These are phyloP conservation scores for Zasmidium cellare DNA, from an alignment of 2,329 filamentous ascomycete species.

Conservation along the genomic window DNA sequence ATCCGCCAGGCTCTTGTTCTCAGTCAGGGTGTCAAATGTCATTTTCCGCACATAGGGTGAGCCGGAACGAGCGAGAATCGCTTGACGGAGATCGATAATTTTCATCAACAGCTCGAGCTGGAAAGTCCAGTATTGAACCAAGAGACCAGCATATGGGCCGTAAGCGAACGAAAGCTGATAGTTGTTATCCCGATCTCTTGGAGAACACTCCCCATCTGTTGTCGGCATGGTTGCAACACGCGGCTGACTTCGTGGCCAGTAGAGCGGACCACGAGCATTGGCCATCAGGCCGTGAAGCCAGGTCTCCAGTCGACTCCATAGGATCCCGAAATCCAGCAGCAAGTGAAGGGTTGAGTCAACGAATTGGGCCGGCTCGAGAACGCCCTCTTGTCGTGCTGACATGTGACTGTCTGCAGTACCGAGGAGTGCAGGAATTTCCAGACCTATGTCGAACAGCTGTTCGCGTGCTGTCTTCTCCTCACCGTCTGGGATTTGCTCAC, in stretches of 20 bases:
- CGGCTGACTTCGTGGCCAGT: background rate
- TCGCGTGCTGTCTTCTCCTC: background rate
- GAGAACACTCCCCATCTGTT: background rate
- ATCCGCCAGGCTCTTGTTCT: too few species aligned
- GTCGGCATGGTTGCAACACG: background rate
- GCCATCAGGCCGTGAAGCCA: background rate
- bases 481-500: too few species aligned
- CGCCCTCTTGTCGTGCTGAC: too few species aligned
- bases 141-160: background rate
- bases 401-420: too few species aligned
- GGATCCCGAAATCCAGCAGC: background rate
- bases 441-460: background rate
- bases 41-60: too few species aligned
- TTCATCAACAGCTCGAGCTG: background rate
- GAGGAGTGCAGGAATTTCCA: background rate
- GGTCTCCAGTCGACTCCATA: background rate
- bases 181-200: background rate
- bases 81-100: too few species aligned
- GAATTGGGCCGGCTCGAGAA: background rate
- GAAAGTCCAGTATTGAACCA: slow-evolving; percentile 3
- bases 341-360: background rate
- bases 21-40: too few species aligned
- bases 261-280: background rate
- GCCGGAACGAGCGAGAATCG: too few species aligned
- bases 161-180: background rate